A percentile compares a stretch with the other conserved stretches of the same genome.
Evolutionary conservation across 2,329 filamentous ascomycete genomes (phyloP).

Genomic region (Fulvia fulva): DNA sequence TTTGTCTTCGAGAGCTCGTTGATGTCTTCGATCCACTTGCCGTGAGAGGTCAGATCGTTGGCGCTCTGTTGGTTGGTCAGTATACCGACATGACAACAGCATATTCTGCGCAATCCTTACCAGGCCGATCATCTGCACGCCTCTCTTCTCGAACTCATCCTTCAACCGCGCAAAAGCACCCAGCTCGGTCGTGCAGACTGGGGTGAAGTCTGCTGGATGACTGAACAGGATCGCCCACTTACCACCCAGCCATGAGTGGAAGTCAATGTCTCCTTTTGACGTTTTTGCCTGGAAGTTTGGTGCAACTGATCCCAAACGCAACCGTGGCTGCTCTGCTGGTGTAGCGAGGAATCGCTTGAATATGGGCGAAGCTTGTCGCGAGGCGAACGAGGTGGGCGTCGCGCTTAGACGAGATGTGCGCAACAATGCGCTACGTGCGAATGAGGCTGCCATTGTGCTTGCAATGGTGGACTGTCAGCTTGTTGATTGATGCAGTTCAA

Average conservation of each 20-base stretch:
- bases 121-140: conserved; percentile 87
- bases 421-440: conserved; percentile 19
- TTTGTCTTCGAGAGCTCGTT: conserved; percentile 44
- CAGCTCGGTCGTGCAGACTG: conserved; percentile 93
- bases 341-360: conserved; percentile 24
- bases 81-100: neutral
- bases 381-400: conserved; percentile 20
- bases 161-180: conserved; percentile 88
- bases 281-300: conserved; percentile 83
- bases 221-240: conserved; percentile 77
- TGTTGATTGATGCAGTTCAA: neutral
- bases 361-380: conserved; percentile 27
- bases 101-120: conserved; percentile 31
- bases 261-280: conserved; percentile 70
- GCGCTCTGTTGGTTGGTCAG: conserved; percentile 41
- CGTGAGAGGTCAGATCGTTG: conserved; percentile 80
- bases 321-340: conserved; percentile 22
- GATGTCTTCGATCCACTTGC: conserved; percentile 81
- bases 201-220: conserved; percentile 84
- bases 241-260: conserved; percentile 76
- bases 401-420: conserved; percentile 18
- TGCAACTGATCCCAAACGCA: conserved; percentile 52
- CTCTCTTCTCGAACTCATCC: conserved; percentile 80
- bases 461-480: neutral
- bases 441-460: conserved; percentile 16